These are phyloP conservation scores for Hortaea sp. DNA, from an alignment of 2,329 filamentous ascomycete genomes.

Conservation along the genomic window DNA sequence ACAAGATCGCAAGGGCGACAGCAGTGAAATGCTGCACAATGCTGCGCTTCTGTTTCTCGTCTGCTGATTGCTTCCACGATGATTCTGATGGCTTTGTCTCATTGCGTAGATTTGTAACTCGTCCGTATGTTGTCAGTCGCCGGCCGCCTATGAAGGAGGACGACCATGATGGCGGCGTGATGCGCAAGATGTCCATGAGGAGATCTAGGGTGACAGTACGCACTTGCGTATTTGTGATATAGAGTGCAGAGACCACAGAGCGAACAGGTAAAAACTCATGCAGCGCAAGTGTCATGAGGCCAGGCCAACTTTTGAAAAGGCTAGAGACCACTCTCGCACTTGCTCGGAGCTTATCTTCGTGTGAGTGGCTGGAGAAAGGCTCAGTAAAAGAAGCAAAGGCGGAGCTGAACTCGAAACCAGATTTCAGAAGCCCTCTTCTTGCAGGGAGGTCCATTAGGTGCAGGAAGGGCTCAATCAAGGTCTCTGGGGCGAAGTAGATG, in stretches of 20 bases:
- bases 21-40: slow-evolving; percentile 92
- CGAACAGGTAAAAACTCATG: slow-evolving; percentile 75
- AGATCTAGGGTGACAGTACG: slow-evolving; percentile 79
- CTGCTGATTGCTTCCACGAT: slow-evolving; percentile 50
- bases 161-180: slow-evolving; percentile 91
- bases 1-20: slow-evolving; percentile 71
- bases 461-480: slow-evolving; percentile 75
- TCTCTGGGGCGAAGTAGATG: slow-evolving; percentile 84
- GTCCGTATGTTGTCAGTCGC: slow-evolving; percentile 88
- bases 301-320: slow-evolving; percentile 87
- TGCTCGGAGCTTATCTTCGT: slow-evolving; percentile 62
- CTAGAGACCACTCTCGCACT: slow-evolving; percentile 89
- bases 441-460: slow-evolving; percentile 80
- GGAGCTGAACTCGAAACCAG: slow-evolving; percentile 80
- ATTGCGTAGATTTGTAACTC: slow-evolving; percentile 73
- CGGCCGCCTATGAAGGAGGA: slow-evolving; percentile 89
- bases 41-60: slow-evolving; percentile 56
- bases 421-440: slow-evolving; percentile 69
- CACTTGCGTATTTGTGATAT: slow-evolving; percentile 46
- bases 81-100: slow-evolving; percentile 42
- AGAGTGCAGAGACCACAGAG: slow-evolving; percentile 62
- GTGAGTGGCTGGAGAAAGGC: slow-evolving; percentile 46
- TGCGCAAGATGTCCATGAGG: slow-evolving; percentile 71
- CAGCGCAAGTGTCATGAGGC: slow-evolving; percentile 78
- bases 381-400: slow-evolving; percentile 88